Conservation (phyloP, 441 rosid species). For the Hura crepitans region DNA sequence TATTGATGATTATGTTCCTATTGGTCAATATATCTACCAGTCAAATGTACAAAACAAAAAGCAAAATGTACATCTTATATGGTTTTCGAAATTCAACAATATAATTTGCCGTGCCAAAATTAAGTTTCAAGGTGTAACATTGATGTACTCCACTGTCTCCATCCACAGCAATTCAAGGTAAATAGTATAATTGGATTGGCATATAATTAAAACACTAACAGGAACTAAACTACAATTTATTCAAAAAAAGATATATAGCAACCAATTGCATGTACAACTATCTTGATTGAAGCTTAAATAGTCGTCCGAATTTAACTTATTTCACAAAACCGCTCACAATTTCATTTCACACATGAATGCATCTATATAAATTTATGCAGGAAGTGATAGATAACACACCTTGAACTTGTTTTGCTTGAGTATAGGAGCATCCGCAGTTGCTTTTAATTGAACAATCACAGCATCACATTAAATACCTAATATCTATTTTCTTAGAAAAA, state of each 20-base stretch:
- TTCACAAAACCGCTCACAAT: conserved; percentile 8
- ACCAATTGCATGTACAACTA: neutral
- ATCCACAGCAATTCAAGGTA: neutral
- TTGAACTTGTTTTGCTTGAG: conserved; percentile 87
- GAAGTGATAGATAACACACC: conserved; percentile 30
- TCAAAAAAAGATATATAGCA: neutral
- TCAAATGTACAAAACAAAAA: neutral
- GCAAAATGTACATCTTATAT: neutral
- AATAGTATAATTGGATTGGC: neutral
- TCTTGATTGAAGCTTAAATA: neutral
- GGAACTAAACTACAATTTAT: neutral
- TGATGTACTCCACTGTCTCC: neutral
- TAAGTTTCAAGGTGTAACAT: neutral
- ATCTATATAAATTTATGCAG: neutral
- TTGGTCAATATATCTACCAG: neutral
- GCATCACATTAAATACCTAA: conserved; percentile 21
- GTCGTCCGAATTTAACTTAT: neutral
- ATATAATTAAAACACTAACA: neutral
- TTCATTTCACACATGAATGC: neutral
- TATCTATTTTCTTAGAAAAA: neutral
- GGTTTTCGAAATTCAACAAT: neutral
- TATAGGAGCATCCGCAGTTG: conserved; percentile 88
- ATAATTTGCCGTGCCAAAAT: neutral
- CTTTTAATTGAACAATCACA: conserved; percentile 88
- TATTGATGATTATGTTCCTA: neutral